These are phyloP conservation scores for Dothistroma pini DNA, from an alignment of 2,329 filamentous ascomycete genomes.

Conservation along the genomic window DNA sequence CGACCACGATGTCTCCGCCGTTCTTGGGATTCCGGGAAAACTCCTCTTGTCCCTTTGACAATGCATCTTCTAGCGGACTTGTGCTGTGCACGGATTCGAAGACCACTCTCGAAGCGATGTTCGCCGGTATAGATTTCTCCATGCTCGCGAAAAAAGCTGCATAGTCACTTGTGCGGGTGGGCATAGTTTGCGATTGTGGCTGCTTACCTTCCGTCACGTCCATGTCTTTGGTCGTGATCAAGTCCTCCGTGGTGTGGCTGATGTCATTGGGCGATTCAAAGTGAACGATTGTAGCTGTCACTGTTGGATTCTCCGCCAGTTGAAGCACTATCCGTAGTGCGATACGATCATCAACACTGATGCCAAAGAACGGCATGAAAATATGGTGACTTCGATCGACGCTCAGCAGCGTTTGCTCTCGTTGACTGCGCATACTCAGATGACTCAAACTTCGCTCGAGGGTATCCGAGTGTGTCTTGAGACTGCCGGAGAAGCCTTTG, in stretches of 20 bases:
- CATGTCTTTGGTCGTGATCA: conserved; percentile 9
- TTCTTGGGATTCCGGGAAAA: conserved; percentile 61
- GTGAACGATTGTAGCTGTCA: conserved; percentile 73
- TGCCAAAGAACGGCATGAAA: conserved; percentile 80
- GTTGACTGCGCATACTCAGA: conserved; percentile 57
- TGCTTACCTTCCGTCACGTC: conserved; percentile 11
- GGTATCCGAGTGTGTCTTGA: conserved; percentile 31
- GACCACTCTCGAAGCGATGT: conserved; percentile 53
- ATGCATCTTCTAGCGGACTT: conserved; percentile 42
- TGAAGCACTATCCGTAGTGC: conserved; percentile 81
- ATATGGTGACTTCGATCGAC: conserved; percentile 73
- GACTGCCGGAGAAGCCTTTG: conserved; percentile 57
- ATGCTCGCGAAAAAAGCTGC: conserved; percentile 56
- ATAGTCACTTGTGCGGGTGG: conserved; percentile 37
- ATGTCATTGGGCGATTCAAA: conserved; percentile 40
- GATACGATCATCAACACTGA: conserved; percentile 70
- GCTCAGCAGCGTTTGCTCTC: conserved; percentile 58
- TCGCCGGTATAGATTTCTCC: conserved; percentile 52
- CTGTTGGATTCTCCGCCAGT: conserved; percentile 70
- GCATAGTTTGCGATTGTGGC: conserved; percentile 9
- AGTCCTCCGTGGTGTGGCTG: conserved; percentile 16
- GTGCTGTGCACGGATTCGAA: conserved; percentile 52
- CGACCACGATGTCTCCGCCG: conserved; percentile 66
- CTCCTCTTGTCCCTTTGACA: conserved; percentile 56
- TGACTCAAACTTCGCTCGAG: conserved; percentile 52